Evolutionary conservation across 495 filamentous ascomycete species (phyloP).

Genomic region (Copromyces sp.): DNA sequence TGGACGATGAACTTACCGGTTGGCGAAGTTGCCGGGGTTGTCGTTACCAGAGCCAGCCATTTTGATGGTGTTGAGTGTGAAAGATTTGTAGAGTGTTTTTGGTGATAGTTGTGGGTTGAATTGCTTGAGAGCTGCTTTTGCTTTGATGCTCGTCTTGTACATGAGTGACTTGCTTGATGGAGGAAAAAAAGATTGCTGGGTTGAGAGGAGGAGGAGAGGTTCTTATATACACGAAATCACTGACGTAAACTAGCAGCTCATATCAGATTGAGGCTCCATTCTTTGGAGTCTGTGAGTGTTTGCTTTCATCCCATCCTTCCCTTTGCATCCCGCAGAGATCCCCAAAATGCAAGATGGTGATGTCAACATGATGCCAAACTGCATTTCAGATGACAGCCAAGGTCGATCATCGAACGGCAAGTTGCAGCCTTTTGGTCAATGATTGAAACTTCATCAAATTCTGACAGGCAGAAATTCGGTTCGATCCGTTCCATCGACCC

Average conservation of each 20-base stretch:
- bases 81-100: background rate
- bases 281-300: background rate
- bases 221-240: background rate
- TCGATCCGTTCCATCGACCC: background rate
- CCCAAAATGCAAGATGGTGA: background rate
- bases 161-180: background rate
- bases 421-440: background rate
- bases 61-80: background rate
- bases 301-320: background rate
- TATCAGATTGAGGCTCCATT: background rate
- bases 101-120: background rate
- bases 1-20: slow-evolving; percentile 28
- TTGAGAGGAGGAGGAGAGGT: background rate
- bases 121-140: background rate
- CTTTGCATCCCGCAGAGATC: background rate
- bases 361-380: background rate
- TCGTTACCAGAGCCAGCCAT: slow-evolving; percentile 21
- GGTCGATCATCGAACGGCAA: background rate
- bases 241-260: background rate
- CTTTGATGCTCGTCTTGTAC: background rate
- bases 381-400: background rate
- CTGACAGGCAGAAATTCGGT: background rate
- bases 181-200: background rate
- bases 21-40: slow-evolving; percentile 56
- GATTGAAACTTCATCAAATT: background rate